phyloP scores from a whole-genome alignment of 2,329 filamentous ascomycete species.

The Trichoderma atroviride region DNA sequence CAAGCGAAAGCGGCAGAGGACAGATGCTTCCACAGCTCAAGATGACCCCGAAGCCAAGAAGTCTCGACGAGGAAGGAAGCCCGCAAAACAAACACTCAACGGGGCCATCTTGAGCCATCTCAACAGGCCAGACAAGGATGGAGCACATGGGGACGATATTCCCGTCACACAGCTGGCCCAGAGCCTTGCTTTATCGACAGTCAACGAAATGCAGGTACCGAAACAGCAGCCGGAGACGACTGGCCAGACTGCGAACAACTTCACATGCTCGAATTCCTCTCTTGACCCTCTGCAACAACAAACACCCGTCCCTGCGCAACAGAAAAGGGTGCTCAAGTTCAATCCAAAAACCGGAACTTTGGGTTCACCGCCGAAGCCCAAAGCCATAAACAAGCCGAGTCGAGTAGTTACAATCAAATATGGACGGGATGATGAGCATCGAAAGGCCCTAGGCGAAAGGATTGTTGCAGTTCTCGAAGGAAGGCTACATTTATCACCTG shows the following conservation, averaged over 20 bases:
- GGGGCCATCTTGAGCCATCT: slow-evolving; percentile 28
- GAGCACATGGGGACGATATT: neutral
- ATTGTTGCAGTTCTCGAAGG: slow-evolving; percentile 64
- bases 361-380: slow-evolving; percentile 62
- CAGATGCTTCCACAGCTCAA: slow-evolving; percentile 34
- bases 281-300: slow-evolving; percentile 24
- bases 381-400: slow-evolving; percentile 41
- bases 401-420: slow-evolving; percentile 63
- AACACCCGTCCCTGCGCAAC: slow-evolving; percentile 35
- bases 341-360: slow-evolving; percentile 65
- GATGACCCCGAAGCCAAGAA: slow-evolving; percentile 36
- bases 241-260: slow-evolving; percentile 3
- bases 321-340: slow-evolving; percentile 57
- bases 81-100: slow-evolving; percentile 24
- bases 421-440: slow-evolving; percentile 50
- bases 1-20: slow-evolving; percentile 50
- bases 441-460: slow-evolving; percentile 55
- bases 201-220: slow-evolving; percentile 27
- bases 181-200: slow-evolving; percentile 27
- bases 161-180: neutral
- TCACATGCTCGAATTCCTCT: slow-evolving; percentile 15
- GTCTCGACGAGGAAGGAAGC: slow-evolving; percentile 33
- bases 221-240: slow-evolving; percentile 1
- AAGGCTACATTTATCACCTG: slow-evolving; percentile 33
- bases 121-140: slow-evolving; percentile 13